These are phyloP conservation scores for Geoglossum cookeanum DNA, from an alignment of 2,329 filamentous ascomycete genomes.

Conservation along the genomic window DNA sequence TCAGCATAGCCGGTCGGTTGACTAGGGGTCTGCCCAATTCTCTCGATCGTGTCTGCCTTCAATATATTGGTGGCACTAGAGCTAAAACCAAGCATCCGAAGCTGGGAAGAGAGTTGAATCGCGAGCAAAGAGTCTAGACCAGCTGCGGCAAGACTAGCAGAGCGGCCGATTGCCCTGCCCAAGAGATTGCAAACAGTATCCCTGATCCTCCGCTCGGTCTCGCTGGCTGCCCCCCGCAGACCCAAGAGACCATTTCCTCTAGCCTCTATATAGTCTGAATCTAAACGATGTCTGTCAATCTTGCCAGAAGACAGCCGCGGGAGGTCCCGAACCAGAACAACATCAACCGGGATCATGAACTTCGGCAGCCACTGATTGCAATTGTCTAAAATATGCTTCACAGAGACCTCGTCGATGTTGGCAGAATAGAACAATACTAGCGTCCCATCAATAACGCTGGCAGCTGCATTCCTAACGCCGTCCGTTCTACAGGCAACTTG, in stretches of 20 bases:
- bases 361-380: constrained; percentile 60
- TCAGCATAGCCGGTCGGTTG: not conserved
- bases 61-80: constrained; percentile 44
- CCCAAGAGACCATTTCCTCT: not conserved
- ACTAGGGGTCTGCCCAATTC: constrained; percentile 4
- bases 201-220: constrained; percentile 19
- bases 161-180: constrained; percentile 17
- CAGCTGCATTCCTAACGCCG: constrained; percentile 46
- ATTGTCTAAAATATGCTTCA: constrained; percentile 29
- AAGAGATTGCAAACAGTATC: constrained; percentile 25
- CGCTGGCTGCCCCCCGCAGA: constrained; percentile 6
- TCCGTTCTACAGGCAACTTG: constrained; percentile 42
- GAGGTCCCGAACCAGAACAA: constrained; percentile 43
- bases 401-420: constrained; percentile 22
- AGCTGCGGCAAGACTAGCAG: constrained; percentile 28
- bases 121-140: constrained; percentile 49
- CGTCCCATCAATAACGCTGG: constrained; percentile 44
- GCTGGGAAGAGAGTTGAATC: constrained; percentile 42
- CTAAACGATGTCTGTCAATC: constrained; percentile 48
- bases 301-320: constrained; percentile 72
- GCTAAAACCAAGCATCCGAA: constrained; percentile 37
- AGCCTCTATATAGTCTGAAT: constrained; percentile 31
- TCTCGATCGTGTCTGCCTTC: constrained; percentile 28
- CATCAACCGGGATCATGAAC: constrained; percentile 67
- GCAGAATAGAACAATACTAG: constrained; percentile 59